Evolutionary conservation across 1,284 basidiomycete species (phyloP).

Genomic region (Malassezia vespertilionis): DNA sequence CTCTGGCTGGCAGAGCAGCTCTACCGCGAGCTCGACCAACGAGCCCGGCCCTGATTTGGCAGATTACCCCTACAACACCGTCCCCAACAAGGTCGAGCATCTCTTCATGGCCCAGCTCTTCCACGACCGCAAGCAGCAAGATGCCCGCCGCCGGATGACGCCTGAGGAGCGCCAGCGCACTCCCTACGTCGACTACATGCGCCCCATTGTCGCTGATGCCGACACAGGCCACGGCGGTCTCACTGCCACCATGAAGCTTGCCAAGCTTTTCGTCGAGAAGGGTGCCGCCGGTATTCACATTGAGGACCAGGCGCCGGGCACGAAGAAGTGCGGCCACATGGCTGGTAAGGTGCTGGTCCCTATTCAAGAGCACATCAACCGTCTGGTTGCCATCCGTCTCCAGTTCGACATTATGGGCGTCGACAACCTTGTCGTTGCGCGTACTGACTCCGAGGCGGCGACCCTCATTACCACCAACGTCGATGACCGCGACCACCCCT

Average conservation of each 20-base stretch:
- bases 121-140: constrained; percentile 47
- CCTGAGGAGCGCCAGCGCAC: constrained; percentile 36
- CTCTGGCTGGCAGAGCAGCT: constrained; percentile 45
- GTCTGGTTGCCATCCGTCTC: constrained; percentile 63
- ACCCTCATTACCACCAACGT: constrained; percentile 94
- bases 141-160: constrained; percentile 37
- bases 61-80: constrained; percentile 83
- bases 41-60: constrained; percentile 57
- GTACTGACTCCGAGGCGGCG: constrained; percentile 76
- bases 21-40: constrained; percentile 45
- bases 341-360: constrained; percentile 63
- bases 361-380: constrained; percentile 67
- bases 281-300: constrained; percentile 79
- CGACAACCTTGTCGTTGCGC: constrained; percentile 62
- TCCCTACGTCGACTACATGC: constrained; percentile 44
- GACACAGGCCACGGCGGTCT: constrained; percentile 70
- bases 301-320: constrained; percentile 81
- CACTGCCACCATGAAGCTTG: constrained; percentile 92
- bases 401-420: constrained; percentile 73
- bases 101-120: constrained; percentile 47
- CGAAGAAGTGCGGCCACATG: constrained; percentile 58
- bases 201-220: constrained; percentile 48
- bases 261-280: constrained; percentile 80
- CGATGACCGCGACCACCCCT: constrained; percentile 87
- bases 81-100: constrained; percentile 58